Base-by-base conservation (phyloP, 2,329 filamentous ascomycete genomes). In the Chaetomium sp. region DNA sequence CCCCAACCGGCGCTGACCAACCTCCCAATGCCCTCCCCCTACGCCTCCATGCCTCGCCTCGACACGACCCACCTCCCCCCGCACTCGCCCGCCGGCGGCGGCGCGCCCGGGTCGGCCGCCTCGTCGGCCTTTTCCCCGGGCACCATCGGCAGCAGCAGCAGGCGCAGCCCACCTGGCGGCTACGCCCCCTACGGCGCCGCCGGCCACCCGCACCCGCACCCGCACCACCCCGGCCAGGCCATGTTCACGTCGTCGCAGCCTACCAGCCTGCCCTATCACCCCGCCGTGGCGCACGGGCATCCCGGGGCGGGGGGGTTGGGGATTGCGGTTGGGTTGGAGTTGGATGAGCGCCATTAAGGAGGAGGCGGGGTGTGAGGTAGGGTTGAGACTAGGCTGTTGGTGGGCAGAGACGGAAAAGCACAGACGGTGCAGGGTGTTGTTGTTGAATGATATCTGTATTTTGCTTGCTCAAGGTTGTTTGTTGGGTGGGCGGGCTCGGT, bases 31-130 rank as follows among this genome's bases (percentile, higher is more conserved):
- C 70, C 69, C 12, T 60, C 53, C 13, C 53, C 66, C 4, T 70
- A 66, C 60, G 57, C 49, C 12, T 55, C 66, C 42, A 66, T 70
- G 2, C 69, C 67, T 2, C 67, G 69, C 10, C 57, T 72, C 38
- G 67, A 72, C 59, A 72, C 65, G 1, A 35, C 65, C 4, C 67
- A 69, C 47, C 53, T 72, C 25, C 60, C 67, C 2, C 67, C 66
- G 3, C 67, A 68, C 42, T 67, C 69, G 5, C 60, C 65, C 1
- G 38, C 35, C 4, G 47, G 12, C 1, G 38, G 25, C 4, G 47
- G 12, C 42, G 56, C 25, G 9, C 69, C 69, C 0, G 68, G 63
- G 35, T 70, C 69, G 13, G 68, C 67, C 1, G 68, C 67, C 1
- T 58, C 68, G 4, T 68, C 68, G 2, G 62, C 69, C n/a, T 70